phyloP scores from a whole-genome alignment of 768 basidiomycete genomes.

The Zangia roseola region DNA sequence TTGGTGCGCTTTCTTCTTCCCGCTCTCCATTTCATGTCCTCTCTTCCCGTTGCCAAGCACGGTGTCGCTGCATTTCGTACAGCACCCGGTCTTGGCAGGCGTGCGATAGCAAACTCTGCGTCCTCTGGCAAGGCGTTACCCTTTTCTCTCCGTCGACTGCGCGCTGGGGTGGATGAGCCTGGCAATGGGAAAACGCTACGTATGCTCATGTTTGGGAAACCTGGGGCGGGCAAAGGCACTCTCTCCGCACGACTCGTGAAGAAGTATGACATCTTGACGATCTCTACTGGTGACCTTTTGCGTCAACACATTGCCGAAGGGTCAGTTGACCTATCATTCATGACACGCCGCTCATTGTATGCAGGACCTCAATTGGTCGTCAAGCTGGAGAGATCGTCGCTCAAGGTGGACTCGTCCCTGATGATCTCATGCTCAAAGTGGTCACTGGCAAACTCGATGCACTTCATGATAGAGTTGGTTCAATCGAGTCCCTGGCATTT shows the following conservation, averaged over 20 bases:
- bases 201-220: constrained; percentile 60
- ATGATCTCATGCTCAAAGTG: constrained; percentile 77
- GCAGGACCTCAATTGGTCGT: constrained; percentile 66
- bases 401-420: constrained; percentile 71
- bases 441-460: constrained; percentile 69
- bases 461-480: constrained; percentile 60
- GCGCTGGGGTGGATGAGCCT: constrained; percentile 26
- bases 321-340: constrained; percentile 1
- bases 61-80: constrained; percentile 11
- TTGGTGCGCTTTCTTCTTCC: not conserved
- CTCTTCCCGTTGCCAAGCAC: constrained; percentile 15
- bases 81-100: constrained; percentile 11
- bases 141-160: constrained; percentile 47
- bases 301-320: constrained; percentile 77
- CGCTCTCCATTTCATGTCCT: constrained; percentile 16
- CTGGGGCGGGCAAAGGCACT: constrained; percentile 83
- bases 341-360: constrained; percentile 1
- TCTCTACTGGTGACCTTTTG: constrained; percentile 85
- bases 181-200: constrained; percentile 34
- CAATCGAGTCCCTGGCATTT: not conserved
- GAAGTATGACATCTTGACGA: constrained; percentile 74
- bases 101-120: constrained; percentile 31
- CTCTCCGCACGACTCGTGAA: constrained; percentile 70
- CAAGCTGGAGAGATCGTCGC: constrained; percentile 80
- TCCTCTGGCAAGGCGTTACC: constrained; percentile 44